Conservation (phyloP, 2,329 filamentous ascomycete species). For the Xylariaceae sp. region DNA sequence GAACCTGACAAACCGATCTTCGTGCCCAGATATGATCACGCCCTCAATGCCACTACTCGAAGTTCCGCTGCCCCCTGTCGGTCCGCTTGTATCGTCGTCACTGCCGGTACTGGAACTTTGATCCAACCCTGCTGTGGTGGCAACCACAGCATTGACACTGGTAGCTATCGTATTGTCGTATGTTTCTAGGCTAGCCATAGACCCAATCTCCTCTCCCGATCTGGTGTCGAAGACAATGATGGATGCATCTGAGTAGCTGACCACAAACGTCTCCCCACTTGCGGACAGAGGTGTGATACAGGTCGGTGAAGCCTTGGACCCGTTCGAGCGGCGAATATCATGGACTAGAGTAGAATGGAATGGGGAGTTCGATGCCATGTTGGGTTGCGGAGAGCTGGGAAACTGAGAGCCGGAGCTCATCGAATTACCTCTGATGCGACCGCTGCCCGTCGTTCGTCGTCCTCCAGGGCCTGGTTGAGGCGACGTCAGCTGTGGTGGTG, state of each 20-base stretch:
- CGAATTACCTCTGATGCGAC: slow-evolving; percentile 81
- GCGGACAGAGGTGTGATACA: slow-evolving; percentile 86
- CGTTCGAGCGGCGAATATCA: slow-evolving; percentile 69
- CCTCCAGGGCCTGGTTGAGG: slow-evolving; percentile 63
- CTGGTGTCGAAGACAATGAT: slow-evolving; percentile 90
- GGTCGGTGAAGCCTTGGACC: slow-evolving; percentile 70
- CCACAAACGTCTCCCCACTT: slow-evolving; percentile 83
- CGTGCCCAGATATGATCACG: slow-evolving; percentile 92
- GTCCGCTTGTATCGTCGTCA: slow-evolving; percentile 73
- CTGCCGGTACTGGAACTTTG: slow-evolving; percentile 56
- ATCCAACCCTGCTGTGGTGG: slow-evolving; percentile 79
- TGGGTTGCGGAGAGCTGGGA: slow-evolving; percentile 85
- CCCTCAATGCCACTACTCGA: slow-evolving; percentile 81
- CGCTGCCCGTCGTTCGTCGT: slow-evolving; percentile 56
- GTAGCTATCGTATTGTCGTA: slow-evolving; percentile 77
- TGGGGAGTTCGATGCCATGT: slow-evolving; percentile 75
- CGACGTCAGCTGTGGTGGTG: slow-evolving; percentile 79
- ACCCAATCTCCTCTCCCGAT: slow-evolving; percentile 84
- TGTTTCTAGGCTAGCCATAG: slow-evolving; percentile 91
- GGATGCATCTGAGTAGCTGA: slow-evolving; percentile 85
- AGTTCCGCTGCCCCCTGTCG: slow-evolving; percentile 65
- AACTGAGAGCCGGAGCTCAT: slow-evolving; percentile 94
- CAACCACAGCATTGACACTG: slow-evolving; percentile 87
- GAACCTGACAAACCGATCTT: slow-evolving; percentile 93
- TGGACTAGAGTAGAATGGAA: slow-evolving; percentile 88